These are phyloP conservation scores for Fistulifera solaris DNA, from an alignment of 108 stramenopile genomes.

Conservation along the genomic window DNA sequence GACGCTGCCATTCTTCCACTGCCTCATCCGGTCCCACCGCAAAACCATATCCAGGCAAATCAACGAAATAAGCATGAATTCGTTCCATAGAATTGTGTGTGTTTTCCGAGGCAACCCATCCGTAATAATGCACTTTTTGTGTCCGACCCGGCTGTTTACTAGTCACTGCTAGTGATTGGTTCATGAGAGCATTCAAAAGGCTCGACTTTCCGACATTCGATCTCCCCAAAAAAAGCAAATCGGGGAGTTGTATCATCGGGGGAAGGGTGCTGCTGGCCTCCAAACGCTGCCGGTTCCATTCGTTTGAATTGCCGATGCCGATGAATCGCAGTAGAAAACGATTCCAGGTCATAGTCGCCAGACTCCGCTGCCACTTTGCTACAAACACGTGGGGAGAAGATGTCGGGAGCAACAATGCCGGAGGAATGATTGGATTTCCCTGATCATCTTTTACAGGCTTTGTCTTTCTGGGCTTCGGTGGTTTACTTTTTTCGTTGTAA, in stretches of 20 bases:
- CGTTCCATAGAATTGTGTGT: constrained; percentile 1
- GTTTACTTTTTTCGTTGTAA: too few species aligned
- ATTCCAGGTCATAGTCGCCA: too few species aligned
- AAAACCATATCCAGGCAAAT: constrained; percentile 80
- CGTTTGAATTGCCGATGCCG: too few species aligned
- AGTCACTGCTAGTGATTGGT: constrained; percentile 57
- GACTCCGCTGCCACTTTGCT: too few species aligned
- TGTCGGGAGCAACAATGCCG: too few species aligned
- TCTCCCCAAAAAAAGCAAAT: constrained; percentile 89
- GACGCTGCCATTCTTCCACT: constrained; percentile 69
- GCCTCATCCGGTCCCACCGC: constrained; percentile 52
- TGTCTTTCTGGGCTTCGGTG: too few species aligned
- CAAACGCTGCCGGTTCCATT: too few species aligned
- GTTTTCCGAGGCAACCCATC: constrained; percentile 24
- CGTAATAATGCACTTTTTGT: constrained; percentile 85
- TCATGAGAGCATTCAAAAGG: constrained; percentile 75
- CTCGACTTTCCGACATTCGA: constrained; percentile 92
- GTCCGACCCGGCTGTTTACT: constrained; percentile 87
- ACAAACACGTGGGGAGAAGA: too few species aligned
- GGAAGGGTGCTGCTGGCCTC: neutral
- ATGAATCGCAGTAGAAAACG: too few species aligned
- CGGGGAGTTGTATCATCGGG: constrained; percentile 26
- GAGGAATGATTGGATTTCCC: too few species aligned
- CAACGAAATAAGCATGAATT: constrained; percentile 39
- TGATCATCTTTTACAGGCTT: too few species aligned